phyloP scores from a whole-genome alignment of 2,329 filamentous ascomycete species.

The Fusarium udum region DNA sequence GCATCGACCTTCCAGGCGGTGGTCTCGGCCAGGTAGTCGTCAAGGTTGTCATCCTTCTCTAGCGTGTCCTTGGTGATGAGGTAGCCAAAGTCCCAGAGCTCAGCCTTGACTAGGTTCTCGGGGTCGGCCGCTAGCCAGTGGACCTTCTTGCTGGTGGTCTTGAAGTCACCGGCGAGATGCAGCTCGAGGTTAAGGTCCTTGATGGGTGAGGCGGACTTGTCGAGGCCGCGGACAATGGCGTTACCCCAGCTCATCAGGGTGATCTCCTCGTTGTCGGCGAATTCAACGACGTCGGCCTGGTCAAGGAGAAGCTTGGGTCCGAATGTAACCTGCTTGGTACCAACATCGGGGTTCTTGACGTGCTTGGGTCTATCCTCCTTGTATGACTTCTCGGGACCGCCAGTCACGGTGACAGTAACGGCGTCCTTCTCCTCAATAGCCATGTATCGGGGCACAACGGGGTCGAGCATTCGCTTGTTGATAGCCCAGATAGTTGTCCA shows the following conservation, averaged over 20 bases:
- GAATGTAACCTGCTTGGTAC: constrained; percentile 85
- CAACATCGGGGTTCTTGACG: constrained; percentile 86
- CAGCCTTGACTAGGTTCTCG: constrained; percentile 80
- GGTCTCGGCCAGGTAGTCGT: constrained; percentile 81
- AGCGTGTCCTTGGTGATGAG: constrained; percentile 95
- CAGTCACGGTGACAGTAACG: constrained; percentile 75
- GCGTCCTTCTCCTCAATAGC: constrained; percentile 75
- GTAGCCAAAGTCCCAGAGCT: constrained; percentile 95
- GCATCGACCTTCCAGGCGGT: constrained; percentile 81
- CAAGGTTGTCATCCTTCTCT: constrained; percentile 84
- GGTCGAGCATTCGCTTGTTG: constrained; percentile 87
- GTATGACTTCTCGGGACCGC: constrained; percentile 69
- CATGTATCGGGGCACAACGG: constrained; percentile 77
- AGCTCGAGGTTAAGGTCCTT: constrained; percentile 81
- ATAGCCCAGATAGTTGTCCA: constrained; percentile 78
- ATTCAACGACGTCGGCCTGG: constrained; percentile 84
- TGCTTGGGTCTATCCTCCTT: constrained; percentile 85
- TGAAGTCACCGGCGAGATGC: constrained; percentile 92
- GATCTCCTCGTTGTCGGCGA: constrained; percentile 88
- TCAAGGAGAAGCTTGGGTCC: constrained; percentile 81
- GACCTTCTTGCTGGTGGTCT: constrained; percentile 95
- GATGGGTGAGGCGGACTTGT: constrained; percentile 64
- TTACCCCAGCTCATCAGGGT: constrained; percentile 98
- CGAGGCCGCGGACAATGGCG: constrained; percentile 77
- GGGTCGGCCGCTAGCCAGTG: constrained; percentile 86